A percentile compares a stretch with the other conserved stretches of the same genome.
Conservation (phyloP, 2,329 filamentous ascomycete species). For the Xylariaceae sp. region DNA sequence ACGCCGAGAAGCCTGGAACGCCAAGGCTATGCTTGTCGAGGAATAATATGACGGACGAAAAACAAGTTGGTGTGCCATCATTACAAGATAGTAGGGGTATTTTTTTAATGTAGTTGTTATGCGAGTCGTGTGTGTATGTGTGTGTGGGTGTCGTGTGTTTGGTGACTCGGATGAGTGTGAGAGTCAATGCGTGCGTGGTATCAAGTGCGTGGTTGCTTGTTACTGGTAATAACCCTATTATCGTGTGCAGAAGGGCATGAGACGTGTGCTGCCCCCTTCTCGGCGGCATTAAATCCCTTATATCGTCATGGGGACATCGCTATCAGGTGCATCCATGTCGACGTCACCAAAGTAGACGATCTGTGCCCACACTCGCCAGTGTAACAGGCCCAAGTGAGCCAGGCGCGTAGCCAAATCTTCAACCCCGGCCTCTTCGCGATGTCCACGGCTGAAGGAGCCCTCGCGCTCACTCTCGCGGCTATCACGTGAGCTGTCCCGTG, state of each 20-base stretch:
- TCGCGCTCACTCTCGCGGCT: constrained; percentile 29
- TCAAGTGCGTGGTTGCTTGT: neutral
- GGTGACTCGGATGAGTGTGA: neutral
- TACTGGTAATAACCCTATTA: neutral
- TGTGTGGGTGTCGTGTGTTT: neutral
- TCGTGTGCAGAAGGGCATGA: neutral
- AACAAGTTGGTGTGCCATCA: constrained; percentile 7
- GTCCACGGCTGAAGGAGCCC: constrained; percentile 35
- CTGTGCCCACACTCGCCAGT: constrained; percentile 84
- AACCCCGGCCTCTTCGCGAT: constrained; percentile 49
- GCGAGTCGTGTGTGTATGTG: constrained; percentile 1
- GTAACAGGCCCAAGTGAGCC: constrained; percentile 76
- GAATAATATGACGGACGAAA: neutral
- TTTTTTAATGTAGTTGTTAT: constrained; percentile 1
- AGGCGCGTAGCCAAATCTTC: constrained; percentile 70
- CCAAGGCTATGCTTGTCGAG: constrained; percentile 16
- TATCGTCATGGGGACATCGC: constrained; percentile 26
- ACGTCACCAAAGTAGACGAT: constrained; percentile 57
- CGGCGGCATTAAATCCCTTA: constrained; percentile 8
- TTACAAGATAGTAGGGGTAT: constrained; percentile 12
- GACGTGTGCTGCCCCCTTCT: neutral
- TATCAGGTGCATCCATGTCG: constrained; percentile 23
- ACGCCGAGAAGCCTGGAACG: constrained; percentile 11
- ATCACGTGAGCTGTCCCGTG: constrained; percentile 32
- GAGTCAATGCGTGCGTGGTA: neutral